Evolutionary conservation across 306 rosid genomes (phyloP).

Genomic region (Rubus parviflorus): DNA sequence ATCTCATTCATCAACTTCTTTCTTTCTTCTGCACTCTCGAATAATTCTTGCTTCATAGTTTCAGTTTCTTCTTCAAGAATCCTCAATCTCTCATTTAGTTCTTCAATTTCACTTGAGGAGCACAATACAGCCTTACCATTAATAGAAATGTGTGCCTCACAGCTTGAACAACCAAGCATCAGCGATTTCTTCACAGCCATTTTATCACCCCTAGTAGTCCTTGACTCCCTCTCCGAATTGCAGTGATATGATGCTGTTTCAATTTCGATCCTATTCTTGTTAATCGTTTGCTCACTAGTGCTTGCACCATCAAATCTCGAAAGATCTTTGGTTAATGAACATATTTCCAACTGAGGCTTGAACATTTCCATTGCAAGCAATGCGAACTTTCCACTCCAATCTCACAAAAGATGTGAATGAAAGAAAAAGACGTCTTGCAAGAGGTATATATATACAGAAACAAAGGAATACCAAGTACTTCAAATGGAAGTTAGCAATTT

Average conservation of each 20-base stretch:
- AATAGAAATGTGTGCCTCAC: conserved; percentile 1
- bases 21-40: conserved; percentile 34
- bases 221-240: background rate
- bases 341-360: conserved; percentile 15
- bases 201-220: conserved; percentile 1
- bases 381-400: background rate
- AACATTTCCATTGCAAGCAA: conserved; percentile 2
- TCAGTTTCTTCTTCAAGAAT: conserved; percentile 53
- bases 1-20: conserved; percentile 36
- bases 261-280: background rate
- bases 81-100: conserved; percentile 33
- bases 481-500: background rate
- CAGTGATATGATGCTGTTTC: background rate
- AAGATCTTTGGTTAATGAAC: conserved; percentile 20
- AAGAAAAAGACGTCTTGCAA: background rate
- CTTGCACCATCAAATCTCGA: conserved; percentile 14
- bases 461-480: background rate
- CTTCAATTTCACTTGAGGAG: conserved; percentile 28
- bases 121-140: conserved; percentile 24
- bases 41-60: conserved; percentile 35
- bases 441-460: background rate
- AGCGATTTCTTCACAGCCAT: background rate
- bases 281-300: background rate
- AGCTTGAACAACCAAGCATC: conserved; percentile 3
- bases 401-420: background rate